These are phyloP conservation scores for Tuber microsphaerosporum DNA, from an alignment of 495 filamentous ascomycete genomes.

Conservation along the genomic window DNA sequence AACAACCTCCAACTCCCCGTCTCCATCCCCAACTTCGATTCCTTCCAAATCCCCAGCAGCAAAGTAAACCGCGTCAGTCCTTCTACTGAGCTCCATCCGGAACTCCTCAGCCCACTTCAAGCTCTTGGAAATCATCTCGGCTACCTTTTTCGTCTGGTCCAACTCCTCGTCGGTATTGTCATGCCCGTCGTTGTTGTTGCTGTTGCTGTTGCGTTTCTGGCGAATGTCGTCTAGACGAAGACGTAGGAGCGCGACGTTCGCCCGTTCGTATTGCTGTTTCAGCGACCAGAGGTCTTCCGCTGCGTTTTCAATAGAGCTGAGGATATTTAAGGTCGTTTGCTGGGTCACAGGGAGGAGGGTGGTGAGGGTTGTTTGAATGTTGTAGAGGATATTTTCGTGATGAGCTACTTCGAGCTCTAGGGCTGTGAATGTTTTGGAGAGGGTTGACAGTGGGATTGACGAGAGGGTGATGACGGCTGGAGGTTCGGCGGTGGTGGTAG, in stretches of 20 bases:
- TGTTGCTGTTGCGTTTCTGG: not conserved
- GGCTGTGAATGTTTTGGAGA: not conserved
- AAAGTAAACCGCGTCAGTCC: not conserved
- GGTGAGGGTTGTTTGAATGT: constrained; percentile 23
- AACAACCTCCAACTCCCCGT: not conserved
- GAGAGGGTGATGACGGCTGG: not conserved
- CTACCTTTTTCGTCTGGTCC: not conserved
- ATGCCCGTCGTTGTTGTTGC: not conserved
- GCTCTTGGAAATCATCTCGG: not conserved
- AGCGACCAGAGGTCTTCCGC: not conserved
- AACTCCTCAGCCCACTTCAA: not conserved
- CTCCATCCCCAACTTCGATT: not conserved
- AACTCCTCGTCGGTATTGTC: not conserved
- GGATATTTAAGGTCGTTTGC: constrained; percentile 43
- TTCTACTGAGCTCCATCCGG: not conserved
- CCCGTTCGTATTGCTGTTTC: not conserved
- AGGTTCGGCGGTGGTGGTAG: not conserved
- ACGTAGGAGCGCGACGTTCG: not conserved
- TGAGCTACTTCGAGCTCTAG: constrained; percentile 8
- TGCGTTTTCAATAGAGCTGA: not conserved
- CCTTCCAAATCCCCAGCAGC: not conserved
- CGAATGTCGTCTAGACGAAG: not conserved
- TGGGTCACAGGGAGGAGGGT: constrained; percentile 52
- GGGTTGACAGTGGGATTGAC: not conserved
- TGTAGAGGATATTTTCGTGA: constrained; percentile 46